These are phyloP conservation scores for Colletotrichum lindemuthianum DNA, from an alignment of 2,329 filamentous ascomycete genomes.

Conservation along the genomic window DNA sequence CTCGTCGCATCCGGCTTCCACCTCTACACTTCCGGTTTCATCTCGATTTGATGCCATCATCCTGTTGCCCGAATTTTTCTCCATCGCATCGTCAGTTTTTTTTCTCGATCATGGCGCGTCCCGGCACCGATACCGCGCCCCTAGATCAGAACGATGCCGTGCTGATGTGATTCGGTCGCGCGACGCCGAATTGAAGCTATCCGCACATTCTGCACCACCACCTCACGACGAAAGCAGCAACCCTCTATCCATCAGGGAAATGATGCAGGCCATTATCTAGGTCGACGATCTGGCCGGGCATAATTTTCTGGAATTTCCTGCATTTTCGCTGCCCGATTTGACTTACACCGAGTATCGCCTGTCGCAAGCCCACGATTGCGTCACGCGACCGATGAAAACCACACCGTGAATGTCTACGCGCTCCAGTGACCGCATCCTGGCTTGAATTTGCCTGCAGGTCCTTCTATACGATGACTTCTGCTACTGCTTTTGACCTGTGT, in stretches of 20 bases:
- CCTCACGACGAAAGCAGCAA: conserved; percentile 14
- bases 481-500: background rate
- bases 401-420: conserved; percentile 1
- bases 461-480: too few relatives aligned
- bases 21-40: conserved; percentile 16
- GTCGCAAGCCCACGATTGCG: conserved; percentile 3
- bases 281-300: conserved; percentile 16
- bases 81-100: conserved; percentile 12
- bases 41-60: background rate
- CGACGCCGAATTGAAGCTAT: conserved; percentile 35
- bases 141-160: background rate
- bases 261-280: conserved; percentile 14
- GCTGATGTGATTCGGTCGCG: conserved; percentile 13
- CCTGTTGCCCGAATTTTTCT: conserved; percentile 22
- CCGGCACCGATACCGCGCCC: conserved; percentile 16
- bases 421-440: background rate
- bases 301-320: conserved; percentile 31
- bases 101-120: background rate
- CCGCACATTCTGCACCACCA: conserved; percentile 35
- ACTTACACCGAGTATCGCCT: conserved; percentile 35
- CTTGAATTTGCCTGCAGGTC: background rate
- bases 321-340: conserved; percentile 30
- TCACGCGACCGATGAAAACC: conserved; percentile 24
- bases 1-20: conserved; percentile 28
- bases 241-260: conserved; percentile 10